Percentiles rank a stretch among this genome's conserved stretches.
phyloP scores from a whole-genome alignment of 768 basidiomycete genomes.

The Pholiota molesta region DNA sequence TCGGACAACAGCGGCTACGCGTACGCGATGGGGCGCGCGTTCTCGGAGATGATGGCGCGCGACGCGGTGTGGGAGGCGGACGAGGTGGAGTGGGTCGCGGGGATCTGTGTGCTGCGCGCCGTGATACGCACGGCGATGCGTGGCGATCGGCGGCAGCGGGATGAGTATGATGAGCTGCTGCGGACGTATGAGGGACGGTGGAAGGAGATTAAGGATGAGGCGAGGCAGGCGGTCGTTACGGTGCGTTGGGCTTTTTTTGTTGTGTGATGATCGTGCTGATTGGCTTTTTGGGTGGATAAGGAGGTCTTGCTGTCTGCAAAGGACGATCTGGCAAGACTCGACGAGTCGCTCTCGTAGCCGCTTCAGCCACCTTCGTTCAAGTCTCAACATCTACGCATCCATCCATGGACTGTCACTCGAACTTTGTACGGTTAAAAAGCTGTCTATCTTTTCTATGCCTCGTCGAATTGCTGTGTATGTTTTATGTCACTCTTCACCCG shows the following conservation, averaged over 20 bases:
- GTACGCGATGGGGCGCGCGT: constrained; percentile 46
- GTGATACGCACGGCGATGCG: constrained; percentile 57
- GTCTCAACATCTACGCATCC: neutral
- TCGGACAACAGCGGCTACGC: constrained; percentile 46
- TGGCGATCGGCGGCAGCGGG: constrained; percentile 48
- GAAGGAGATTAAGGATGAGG: constrained; percentile 74
- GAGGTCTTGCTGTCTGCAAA: constrained; percentile 54
- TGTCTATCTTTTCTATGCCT: neutral
- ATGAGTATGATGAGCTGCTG: constrained; percentile 58
- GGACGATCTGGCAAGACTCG: constrained; percentile 54
- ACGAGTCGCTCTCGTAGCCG: constrained; percentile 25
- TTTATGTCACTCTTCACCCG: neutral
- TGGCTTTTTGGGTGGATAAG: constrained; percentile 32
- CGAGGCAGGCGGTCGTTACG: constrained; percentile 61
- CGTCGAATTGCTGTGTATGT: neutral
- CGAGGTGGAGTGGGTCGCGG: constrained; percentile 72
- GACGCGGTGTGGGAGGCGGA: constrained; percentile 69
- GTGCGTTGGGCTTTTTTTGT: constrained; percentile 34
- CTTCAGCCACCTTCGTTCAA: neutral
- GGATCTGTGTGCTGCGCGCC: constrained; percentile 58
- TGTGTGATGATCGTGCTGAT: neutral
- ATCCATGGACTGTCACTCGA: neutral
- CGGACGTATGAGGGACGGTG: constrained; percentile 63
- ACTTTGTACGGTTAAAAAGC: neutral
- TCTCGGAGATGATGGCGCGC: constrained; percentile 63